Percentiles rank a stretch among this genome's conserved stretches.
These are phyloP conservation scores for Monascus purpureus DNA, from an alignment of 495 filamentous ascomycete genomes.

Conservation along the genomic window DNA sequence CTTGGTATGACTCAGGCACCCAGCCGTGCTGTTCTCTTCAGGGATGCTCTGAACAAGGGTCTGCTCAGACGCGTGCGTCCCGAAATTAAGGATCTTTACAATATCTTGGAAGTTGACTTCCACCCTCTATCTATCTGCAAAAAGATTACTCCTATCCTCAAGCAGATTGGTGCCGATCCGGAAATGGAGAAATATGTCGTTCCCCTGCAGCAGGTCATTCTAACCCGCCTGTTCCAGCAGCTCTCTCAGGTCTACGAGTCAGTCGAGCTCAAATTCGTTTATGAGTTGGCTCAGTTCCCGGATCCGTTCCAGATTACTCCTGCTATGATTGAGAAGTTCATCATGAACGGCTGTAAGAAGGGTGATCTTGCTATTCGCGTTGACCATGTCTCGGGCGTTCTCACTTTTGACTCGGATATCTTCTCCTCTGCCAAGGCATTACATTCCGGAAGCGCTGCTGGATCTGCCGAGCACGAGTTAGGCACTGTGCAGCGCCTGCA, in stretches of 20 bases:
- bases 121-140: slow-evolving; percentile 97
- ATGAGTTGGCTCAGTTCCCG: slow-evolving; percentile 88
- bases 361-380: slow-evolving; percentile 93
- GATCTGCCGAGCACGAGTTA: slow-evolving; percentile 77
- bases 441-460: slow-evolving; percentile 69
- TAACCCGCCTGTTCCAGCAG: slow-evolving; percentile 96
- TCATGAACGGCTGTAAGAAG: slow-evolving; percentile 99
- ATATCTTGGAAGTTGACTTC: slow-evolving; percentile 97
- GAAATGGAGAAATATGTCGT: slow-evolving; percentile 95
- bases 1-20: slow-evolving; percentile 84
- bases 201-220: slow-evolving; percentile 93
- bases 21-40: slow-evolving; percentile 82
- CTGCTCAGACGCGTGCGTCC: slow-evolving; percentile 80
- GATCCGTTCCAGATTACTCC: slow-evolving; percentile 90
- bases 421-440: slow-evolving; percentile 94
- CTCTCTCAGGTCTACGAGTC: slow-evolving; percentile 98
- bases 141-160: slow-evolving; percentile 93
- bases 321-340: slow-evolving; percentile 96
- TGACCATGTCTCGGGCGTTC: slow-evolving; percentile 82
- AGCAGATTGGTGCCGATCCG: slow-evolving; percentile 83
- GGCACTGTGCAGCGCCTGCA: slow-evolving; percentile 87
- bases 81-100: slow-evolving; percentile 92
- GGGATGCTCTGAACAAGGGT: slow-evolving; percentile 87
- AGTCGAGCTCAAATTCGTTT: slow-evolving; percentile 86
- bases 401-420: slow-evolving; percentile 95